Conservation (phyloP, 208 protist species). For the Eutreptiella sp. region DNA sequence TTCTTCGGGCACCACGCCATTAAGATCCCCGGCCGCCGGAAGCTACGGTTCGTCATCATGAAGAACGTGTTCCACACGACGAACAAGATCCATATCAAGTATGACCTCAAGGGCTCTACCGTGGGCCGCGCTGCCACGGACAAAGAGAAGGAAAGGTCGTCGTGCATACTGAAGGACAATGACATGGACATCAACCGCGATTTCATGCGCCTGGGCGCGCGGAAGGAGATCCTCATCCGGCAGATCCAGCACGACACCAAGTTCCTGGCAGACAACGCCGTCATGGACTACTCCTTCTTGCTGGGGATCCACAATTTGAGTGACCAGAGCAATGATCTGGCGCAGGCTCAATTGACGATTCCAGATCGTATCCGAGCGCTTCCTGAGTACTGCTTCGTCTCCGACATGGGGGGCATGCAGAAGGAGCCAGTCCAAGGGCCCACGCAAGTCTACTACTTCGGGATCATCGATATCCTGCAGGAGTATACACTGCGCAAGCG, state of each 20-base stretch:
- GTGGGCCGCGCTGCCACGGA: conserved; percentile 72
- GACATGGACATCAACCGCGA: conserved; percentile 70
- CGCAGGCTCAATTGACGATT: neutral
- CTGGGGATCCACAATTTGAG: conserved; percentile 63
- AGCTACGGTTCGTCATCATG: conserved; percentile 81
- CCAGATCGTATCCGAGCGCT: neutral
- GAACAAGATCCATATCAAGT: conserved; percentile 78
- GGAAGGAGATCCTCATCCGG: conserved; percentile 59
- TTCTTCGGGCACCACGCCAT: conserved; percentile 80
- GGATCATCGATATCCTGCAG: conserved; percentile 88
- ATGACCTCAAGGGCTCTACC: conserved; percentile 85
- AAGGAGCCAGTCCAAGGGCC: conserved; percentile 48
- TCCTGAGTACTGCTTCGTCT: conserved; percentile 16
- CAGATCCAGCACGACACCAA: conserved; percentile 74
- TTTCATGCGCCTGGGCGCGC: conserved; percentile 61
- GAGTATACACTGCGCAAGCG: conserved; percentile 71
- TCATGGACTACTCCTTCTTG: conserved; percentile 88
- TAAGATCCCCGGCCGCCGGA: conserved; percentile 52
- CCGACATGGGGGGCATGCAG: conserved; percentile 67
- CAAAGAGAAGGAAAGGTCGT: conserved; percentile 62
- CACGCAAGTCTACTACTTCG: conserved; percentile 78
- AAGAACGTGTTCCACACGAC: conserved; percentile 84
- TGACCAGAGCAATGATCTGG: conserved; percentile 7
- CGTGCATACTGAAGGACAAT: conserved; percentile 79
- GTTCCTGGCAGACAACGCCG: conserved; percentile 67